phyloP scores from a whole-genome alignment of 2,329 filamentous ascomycete species.

The Pseudophaeomoniella oleicola region DNA sequence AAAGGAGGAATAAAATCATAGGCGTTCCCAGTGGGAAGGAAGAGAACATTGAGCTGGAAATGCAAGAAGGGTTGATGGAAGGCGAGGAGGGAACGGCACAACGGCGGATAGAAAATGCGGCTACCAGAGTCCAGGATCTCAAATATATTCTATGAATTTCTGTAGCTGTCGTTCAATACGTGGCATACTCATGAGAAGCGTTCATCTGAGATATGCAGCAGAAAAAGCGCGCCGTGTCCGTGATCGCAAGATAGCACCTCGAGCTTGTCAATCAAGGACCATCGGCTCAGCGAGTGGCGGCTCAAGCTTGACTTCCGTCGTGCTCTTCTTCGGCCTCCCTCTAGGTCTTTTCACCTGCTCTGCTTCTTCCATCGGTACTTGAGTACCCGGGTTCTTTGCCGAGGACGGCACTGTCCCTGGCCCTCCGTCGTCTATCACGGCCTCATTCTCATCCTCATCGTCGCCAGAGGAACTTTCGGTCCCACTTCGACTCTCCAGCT shows the following conservation, averaged over 20 bases:
- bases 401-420: background rate
- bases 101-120: no score
- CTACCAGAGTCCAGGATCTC: no score
- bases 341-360: conserved; percentile 1
- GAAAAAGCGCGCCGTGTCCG: no score
- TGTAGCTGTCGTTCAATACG: no score
- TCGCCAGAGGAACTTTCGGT: conserved; percentile 9
- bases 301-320: background rate
- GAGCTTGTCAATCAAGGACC: no score
- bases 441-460: conserved; percentile 5
- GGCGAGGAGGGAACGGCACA: no score
- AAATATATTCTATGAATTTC: no score
- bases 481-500: background rate
- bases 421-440: background rate
- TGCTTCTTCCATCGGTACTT: background rate
- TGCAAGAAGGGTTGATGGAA: background rate
- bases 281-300: background rate
- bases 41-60: background rate
- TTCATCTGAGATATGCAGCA: no score
- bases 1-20: conserved; percentile 33
- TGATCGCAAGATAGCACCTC: no score
- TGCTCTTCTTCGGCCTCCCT: conserved; percentile 7
- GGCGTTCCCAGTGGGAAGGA: conserved; percentile 8
- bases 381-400: background rate
- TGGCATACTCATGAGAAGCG: no score